These are phyloP conservation scores for Peronospora tabacina DNA, from an alignment of 352 stramenopile genomes.

Conservation along the genomic window DNA sequence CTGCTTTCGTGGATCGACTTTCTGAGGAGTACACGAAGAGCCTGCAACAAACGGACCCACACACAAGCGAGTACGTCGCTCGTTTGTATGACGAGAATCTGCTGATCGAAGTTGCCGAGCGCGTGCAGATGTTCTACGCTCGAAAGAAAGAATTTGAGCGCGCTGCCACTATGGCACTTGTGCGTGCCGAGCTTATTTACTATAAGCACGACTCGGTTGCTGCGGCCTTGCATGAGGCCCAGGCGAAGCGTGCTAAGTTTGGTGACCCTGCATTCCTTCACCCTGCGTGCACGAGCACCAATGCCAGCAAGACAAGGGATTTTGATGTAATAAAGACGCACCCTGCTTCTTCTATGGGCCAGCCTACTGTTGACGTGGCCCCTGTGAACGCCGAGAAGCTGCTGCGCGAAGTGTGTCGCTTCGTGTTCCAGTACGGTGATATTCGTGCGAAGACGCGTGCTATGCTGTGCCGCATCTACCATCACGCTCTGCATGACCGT, in stretches of 20 bases:
- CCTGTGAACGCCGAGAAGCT: constrained; percentile 73
- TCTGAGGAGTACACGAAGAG: constrained; percentile 98
- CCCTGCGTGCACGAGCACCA: constrained; percentile 69
- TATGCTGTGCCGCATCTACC: constrained; percentile 98
- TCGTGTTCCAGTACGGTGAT: constrained; percentile 91
- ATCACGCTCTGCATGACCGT: constrained; percentile 96
- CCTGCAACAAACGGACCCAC: constrained; percentile 93
- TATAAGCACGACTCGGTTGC: constrained; percentile 95
- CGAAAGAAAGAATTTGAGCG: constrained; percentile 64
- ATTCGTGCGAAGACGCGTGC: constrained; percentile 91
- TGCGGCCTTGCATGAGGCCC: constrained; percentile 58
- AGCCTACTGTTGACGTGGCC: constrained; percentile 54
- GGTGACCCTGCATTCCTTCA: constrained; percentile 83
- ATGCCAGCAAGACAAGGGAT: constrained; percentile 34
- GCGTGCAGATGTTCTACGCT: constrained; percentile 89
- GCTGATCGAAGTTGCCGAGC: constrained; percentile 81
- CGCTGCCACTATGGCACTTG: constrained; percentile 85
- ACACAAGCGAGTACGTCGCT: constrained; percentile 93
- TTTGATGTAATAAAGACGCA: constrained; percentile 62
- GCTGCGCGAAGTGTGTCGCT: constrained; percentile 86
- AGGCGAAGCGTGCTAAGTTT: constrained; percentile 78
- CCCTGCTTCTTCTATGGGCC: constrained; percentile 64
- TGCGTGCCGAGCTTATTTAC: constrained; percentile 93
- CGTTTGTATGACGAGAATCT: constrained; percentile 91
- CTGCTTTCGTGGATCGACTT: constrained; percentile 87